Base-by-base conservation (phyloP, 257 asterid genomes). In the Salvia rosmarinus region DNA sequence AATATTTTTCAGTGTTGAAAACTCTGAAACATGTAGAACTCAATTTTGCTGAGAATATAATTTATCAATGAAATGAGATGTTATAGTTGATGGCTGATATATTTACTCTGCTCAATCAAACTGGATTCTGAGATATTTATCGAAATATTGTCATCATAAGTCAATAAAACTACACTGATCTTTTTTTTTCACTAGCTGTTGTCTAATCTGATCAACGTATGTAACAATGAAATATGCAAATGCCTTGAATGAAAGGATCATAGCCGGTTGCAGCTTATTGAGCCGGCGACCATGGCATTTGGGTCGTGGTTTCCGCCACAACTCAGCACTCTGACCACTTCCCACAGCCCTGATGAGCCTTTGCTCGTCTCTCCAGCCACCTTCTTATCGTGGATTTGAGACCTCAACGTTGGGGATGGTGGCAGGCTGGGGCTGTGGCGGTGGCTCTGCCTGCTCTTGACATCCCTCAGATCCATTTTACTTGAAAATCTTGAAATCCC, bases 381-480 rank as follows among this genome's bases (percentile, higher is more conserved):
- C 67, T 68, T 25, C 20, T 64, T 58, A 3, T 78, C 72, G 3
- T 51, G 57, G 62, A 20, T 56, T 28, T 64, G 75, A 58, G 55
- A 44, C 16, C 20, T 54, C 17, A 54, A 19, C 13, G 25, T 5
- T 9, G 84, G 72, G 16, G 82, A 44, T 46, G 79, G 50, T 42
- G 80, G 72, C 0, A 80, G 60, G 68, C 17, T 30, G 16, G 72
- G 81, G 61, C 75, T 73, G 8, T 85, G 84, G 44, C 82, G 81
- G n/a, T 86, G 85, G 74, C 87, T 78, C 71, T 77, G 91, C 72
- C 97, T 80, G 51, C 13, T 81, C 83, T 81, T 90, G 21, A 88
- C 73, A 39, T 87, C 92, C 70, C 71, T 84, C 77, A 91, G 30
- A 39, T 86, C 85, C 79, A 81, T 68, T 65, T 80, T 76, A 32